Evolutionary conservation across 345 rosid species (phyloP).

Genomic region (Brassica nigra): DNA sequence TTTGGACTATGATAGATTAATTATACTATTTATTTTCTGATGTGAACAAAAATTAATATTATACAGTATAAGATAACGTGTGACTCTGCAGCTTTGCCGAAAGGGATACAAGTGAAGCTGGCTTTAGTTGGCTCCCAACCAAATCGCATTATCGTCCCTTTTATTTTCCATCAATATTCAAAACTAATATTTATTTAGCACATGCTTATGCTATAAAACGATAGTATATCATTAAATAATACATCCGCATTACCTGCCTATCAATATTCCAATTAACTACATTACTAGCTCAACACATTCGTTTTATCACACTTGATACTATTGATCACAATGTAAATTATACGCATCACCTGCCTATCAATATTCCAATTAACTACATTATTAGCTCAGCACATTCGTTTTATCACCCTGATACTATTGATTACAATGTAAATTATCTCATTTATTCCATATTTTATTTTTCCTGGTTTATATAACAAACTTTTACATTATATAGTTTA

Average conservation of each 20-base stretch:
- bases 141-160: conserved; percentile 16
- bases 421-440: neutral
- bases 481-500: conserved; percentile 12
- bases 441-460: conserved; percentile 11
- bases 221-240: neutral
- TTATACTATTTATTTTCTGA: neutral
- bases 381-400: neutral
- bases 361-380: neutral
- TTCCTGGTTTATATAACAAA: conserved; percentile 20
- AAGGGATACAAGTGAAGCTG: conserved; percentile 28
- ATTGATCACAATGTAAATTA: neutral
- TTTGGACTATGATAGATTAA: neutral
- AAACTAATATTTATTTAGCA: neutral
- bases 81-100: conserved; percentile 27
- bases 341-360: neutral
- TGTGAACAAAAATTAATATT: neutral
- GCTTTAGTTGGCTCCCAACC: conserved; percentile 36
- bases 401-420: neutral
- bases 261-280: conserved; percentile 5
- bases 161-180: neutral
- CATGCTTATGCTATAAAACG: conserved; percentile 12
- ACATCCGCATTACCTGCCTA: neutral
- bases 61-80: neutral
- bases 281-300: neutral
- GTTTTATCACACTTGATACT: neutral